Evolutionary conservation across 1,284 basidiomycete genomes (phyloP).

Genomic region (Coniferiporia weirii): DNA sequence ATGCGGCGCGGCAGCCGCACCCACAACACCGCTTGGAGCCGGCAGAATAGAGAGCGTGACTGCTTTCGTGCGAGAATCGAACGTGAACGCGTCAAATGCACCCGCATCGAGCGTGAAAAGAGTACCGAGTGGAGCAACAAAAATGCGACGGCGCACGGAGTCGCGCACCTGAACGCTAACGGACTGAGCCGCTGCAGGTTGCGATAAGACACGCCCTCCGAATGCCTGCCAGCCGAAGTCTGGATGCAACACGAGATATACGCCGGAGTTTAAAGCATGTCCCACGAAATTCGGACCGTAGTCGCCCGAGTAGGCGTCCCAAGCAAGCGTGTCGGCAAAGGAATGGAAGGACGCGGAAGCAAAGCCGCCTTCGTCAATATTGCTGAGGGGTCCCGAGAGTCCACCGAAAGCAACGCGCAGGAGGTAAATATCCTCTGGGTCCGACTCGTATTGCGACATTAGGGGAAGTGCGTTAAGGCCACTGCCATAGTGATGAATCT

Average conservation of each 20-base stretch:
- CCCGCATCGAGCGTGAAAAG: constrained; percentile 50
- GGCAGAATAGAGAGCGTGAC: constrained; percentile 40
- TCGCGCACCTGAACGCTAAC: constrained; percentile 44
- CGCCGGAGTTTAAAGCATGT: constrained; percentile 48
- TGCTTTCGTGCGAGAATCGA: constrained; percentile 34
- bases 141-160: constrained; percentile 45
- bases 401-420: constrained; percentile 51
- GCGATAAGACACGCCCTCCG: constrained; percentile 40
- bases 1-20: constrained; percentile 42
- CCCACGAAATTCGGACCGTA: constrained; percentile 59
- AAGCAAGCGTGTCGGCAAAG: constrained; percentile 50
- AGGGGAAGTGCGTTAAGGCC: constrained; percentile 53
- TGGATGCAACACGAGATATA: constrained; percentile 49
- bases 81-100: constrained; percentile 43
- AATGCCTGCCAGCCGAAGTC: constrained; percentile 61
- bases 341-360: constrained; percentile 56
- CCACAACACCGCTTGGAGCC: constrained; percentile 32
- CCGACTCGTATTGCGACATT: constrained; percentile 43
- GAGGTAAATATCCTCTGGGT: constrained; percentile 46
- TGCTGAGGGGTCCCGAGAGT: constrained; percentile 46
- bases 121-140: constrained; percentile 45
- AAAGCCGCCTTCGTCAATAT: constrained; percentile 53
- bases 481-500: constrained; percentile 58
- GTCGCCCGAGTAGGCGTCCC: constrained; percentile 57
- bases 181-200: constrained; percentile 28